A percentile compares a stretch with the other conserved stretches of the same genome.
phyloP scores from a whole-genome alignment of 225 moss, liverwort and hornwort species.

The Straminergon stramineum region DNA sequence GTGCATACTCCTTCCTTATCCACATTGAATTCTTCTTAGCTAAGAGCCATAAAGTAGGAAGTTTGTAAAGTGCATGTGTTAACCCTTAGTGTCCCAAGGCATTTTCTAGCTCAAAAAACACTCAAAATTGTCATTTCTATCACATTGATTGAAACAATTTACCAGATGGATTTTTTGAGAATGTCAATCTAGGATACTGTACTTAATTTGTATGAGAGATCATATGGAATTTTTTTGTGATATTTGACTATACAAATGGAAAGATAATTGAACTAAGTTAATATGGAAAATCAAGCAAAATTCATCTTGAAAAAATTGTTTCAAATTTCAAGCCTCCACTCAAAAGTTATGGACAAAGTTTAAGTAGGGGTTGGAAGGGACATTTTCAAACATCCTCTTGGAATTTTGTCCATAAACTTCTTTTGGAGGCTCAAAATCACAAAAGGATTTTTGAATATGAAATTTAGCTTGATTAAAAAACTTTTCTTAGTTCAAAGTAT shows the following conservation, averaged over 20 bases:
- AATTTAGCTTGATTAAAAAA: rapidly evolving
- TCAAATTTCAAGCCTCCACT: not conserved
- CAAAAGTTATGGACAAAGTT: not conserved
- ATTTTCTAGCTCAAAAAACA: too few relatives aligned
- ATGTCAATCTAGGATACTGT: too few relatives aligned
- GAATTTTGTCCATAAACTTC: too few relatives aligned
- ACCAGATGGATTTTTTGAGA: too few relatives aligned
- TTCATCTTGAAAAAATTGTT: rapidly evolving
- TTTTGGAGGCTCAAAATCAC: not conserved
- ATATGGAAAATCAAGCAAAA: not conserved
- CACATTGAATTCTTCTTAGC: not conserved
- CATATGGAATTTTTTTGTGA: not conserved
- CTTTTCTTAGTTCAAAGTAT: rapidly evolving
- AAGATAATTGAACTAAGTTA: not conserved
- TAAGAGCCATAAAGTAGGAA: not conserved
- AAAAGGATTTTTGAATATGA: not conserved
- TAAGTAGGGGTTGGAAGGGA: not conserved
- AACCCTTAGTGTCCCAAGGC: rapidly evolving
- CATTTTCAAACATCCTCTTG: not conserved
- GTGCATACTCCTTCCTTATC: not conserved
- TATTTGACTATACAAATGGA: rapidly evolving
- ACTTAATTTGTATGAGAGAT: not conserved
- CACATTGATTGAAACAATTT: too few relatives aligned
- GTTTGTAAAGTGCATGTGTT: not conserved
- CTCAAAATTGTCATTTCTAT: too few relatives aligned